Base-by-base conservation (phyloP, 176 grass and related monocot genomes). In the Aegilops tauschii region DNA sequence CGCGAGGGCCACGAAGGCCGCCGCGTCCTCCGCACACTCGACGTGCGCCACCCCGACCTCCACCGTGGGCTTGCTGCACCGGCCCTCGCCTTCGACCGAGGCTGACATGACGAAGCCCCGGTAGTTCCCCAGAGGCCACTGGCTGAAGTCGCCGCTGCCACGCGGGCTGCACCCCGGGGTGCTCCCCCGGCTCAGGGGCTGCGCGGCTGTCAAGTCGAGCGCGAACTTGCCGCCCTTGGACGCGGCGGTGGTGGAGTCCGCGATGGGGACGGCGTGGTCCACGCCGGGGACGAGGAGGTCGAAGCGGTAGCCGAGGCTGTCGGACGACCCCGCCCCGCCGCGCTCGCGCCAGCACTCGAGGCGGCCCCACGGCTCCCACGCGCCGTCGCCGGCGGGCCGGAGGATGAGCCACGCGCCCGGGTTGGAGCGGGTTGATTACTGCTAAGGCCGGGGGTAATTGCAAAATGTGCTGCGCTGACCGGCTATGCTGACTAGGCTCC, bases 381-480 rank as follows among this genome's bases (percentile, higher is more conserved):
- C 85, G 47, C 94, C 97, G 76, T 91, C 90, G 34, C 92, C 94
- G 10, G 81, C 77, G 0, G 94, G 94, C 3, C 93, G 88, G 83
- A 99, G 94, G 77, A 99, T 89, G 76, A 99, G 92, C 97, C 97
- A 99, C 23, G 94, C 94, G 29, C 97, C 97, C 0, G 97, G 97
- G 82, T 99, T 99, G 68, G 92, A 98, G 18, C 90, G 84, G 89
- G 36, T 37, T 37, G 36, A 37, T 37, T 37, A 37, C 36, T 37
- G 36, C 36, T 37, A 37, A 37, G 36, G 36, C 36, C 36, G 6
- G 36, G 36, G 36, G 1, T 37, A 37, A 37, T 37, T 37, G 36
- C 36, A 37, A 37, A 37, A 37, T 37, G 36, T 37, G 36, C 36
- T 37, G 36, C 36, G 36, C 36, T 37, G 36, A 37, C 36, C 36